Percentiles rank a stretch among this genome's conserved stretches.
Evolutionary conservation across 129 eudicot genomes (phyloP).

Genomic region (Logfia minima): DNA sequence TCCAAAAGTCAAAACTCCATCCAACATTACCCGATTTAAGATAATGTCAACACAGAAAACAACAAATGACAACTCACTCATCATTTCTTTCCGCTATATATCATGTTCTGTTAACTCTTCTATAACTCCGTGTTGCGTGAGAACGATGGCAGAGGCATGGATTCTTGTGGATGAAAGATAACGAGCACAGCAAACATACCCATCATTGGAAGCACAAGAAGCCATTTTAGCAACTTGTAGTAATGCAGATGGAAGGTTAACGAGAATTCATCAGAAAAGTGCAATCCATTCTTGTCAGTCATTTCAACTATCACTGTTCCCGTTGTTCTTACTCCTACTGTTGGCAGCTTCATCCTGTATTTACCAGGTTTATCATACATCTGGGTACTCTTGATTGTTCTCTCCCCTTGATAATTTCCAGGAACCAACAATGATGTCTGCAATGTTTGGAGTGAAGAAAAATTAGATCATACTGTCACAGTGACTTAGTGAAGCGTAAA

Average conservation of each 20-base stretch:
- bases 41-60: slow-evolving; percentile 21
- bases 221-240: slow-evolving; percentile 92
- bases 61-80: slow-evolving; percentile 13
- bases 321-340: slow-evolving; percentile 81
- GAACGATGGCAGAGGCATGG: slow-evolving; percentile 92
- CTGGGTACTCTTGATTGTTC: slow-evolving; percentile 68
- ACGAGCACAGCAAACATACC: slow-evolving; percentile 94
- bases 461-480: slow-evolving; percentile 1
- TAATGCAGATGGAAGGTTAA: slow-evolving; percentile 91
- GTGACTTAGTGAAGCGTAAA: background rate
- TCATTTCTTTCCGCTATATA: slow-evolving; percentile 12
- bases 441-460: slow-evolving; percentile 10
- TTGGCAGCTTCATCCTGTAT: slow-evolving; percentile 79
- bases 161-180: slow-evolving; percentile 84
- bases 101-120: slow-evolving; percentile 4
- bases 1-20: slow-evolving; percentile 23
- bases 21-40: slow-evolving; percentile 19
- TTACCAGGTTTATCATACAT: slow-evolving; percentile 66
- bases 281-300: slow-evolving; percentile 79
- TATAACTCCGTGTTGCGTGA: slow-evolving; percentile 82
- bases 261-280: slow-evolving; percentile 88
- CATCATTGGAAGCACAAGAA: slow-evolving; percentile 93
- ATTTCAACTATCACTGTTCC: slow-evolving; percentile 95
- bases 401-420: slow-evolving; percentile 94
- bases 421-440: slow-evolving; percentile 90